Base-by-base conservation (phyloP, 2,329 filamentous ascomycete species). In the Myrmaecium sp. region DNA sequence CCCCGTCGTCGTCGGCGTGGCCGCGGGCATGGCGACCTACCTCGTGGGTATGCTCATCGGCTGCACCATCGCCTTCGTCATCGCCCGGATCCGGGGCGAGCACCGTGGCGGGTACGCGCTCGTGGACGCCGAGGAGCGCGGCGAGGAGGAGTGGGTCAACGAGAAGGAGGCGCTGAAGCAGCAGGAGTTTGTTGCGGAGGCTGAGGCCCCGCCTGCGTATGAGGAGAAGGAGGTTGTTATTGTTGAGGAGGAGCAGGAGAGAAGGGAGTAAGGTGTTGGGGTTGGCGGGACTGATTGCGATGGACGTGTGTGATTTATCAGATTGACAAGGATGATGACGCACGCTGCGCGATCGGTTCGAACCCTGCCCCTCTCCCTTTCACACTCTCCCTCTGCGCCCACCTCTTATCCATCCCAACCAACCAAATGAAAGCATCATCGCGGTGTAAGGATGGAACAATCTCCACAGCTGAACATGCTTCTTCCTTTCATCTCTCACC, bases 1-100 rank as follows among this genome's bases (percentile, higher is more conserved):
- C 20, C 76, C 77, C 2, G 59, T 80, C 28, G 52, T 76, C 27
- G 62, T 80, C 35, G 77, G 77, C 31, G 62, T 81, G 35, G 61
- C 69, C 14, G 71, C 73, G 23, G 77, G 76, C 42, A 63, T 80
- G 29, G 60, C 62, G 16, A 69, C 74, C 35, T 75, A 74, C 49
- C 47, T 78, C 21, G 44, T 80, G 24, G 74, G 71, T 29, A 74
- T 81, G 64, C 52, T 72, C 30, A 47, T 75, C 21, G 74, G 73
- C 34, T 70, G 66, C 26, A 39, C 74, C 28, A 56, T 71, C 28
- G 62, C 74, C 27, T 68, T 66, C 31, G 26, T 73, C 14, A 68
- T 68, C 57, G 64, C 66, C 34, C 51, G 60, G 33, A 44, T 73
- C 33, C 64, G 66, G 27, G 57, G 61, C 25, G 50, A 52, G 23